Conservation (phyloP, 306 rosid species). For the Vigna trinervia region DNA sequence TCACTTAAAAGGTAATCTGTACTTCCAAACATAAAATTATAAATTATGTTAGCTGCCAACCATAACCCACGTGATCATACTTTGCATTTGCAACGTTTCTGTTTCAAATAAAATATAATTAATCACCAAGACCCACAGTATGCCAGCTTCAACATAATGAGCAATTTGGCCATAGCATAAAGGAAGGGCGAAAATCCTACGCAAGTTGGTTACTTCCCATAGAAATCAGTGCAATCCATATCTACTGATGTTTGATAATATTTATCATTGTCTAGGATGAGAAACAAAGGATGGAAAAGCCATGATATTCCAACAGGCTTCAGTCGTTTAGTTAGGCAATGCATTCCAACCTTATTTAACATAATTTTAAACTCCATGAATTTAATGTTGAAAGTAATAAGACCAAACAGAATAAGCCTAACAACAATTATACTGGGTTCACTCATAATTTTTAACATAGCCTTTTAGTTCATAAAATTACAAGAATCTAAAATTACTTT, state of each 20-base stretch:
- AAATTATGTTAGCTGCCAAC: slow-evolving; percentile 56
- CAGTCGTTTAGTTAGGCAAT: neutral
- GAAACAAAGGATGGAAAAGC: slow-evolving; percentile 12
- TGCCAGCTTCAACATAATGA: slow-evolving; percentile 8
- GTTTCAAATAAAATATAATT: neutral
- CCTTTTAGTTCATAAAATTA: neutral
- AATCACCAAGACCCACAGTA: slow-evolving; percentile 1
- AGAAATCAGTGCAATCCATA: neutral
- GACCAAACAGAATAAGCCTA: slow-evolving; percentile 9
- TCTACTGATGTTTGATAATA: neutral
- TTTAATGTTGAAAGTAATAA: slow-evolving; percentile 5
- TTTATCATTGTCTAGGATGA: neutral
- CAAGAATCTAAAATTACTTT: slow-evolving; percentile 21
- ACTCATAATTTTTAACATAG: neutral
- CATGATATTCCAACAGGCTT: slow-evolving; percentile 12
- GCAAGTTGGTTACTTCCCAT: neutral
- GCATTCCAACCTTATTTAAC: neutral
- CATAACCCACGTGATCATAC: slow-evolving; percentile 46
- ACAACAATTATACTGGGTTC: slow-evolving; percentile 7
- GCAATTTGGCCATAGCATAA: neutral
- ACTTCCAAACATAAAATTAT: slow-evolving; percentile 53
- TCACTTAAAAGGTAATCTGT: slow-evolving; percentile 60
- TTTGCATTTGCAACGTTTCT: slow-evolving; percentile 32
- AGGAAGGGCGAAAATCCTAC: neutral
- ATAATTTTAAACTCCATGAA: neutral